Evolutionary conservation across 2,329 filamentous ascomycete genomes (phyloP).

Genomic region (Teratosphaeria destructans): DNA sequence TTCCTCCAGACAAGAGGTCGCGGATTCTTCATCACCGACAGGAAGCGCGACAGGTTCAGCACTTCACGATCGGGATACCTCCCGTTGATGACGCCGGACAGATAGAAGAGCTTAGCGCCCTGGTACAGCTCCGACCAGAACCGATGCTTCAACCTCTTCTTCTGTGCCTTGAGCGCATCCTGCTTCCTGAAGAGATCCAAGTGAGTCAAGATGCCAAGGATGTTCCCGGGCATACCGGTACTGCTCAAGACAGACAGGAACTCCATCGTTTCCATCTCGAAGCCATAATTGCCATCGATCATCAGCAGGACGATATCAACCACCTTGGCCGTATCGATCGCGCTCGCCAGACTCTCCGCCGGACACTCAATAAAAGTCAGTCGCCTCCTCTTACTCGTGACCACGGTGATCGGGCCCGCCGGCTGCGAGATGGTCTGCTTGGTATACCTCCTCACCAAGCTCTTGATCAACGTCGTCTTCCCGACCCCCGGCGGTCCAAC

Average conservation of each 20-base stretch:
- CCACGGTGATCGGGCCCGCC: constrained; percentile 84
- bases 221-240: constrained; percentile 95
- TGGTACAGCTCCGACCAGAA: constrained; percentile 97
- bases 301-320: constrained; percentile 94
- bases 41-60: constrained; percentile 86
- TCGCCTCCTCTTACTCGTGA: constrained; percentile 89
- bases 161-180: constrained; percentile 80
- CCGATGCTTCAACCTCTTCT: constrained; percentile 90
- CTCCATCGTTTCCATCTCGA: constrained; percentile 99
- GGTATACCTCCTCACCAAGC: constrained; percentile 82
- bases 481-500: constrained; percentile 90
- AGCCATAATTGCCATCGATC: constrained; percentile 98
- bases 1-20: constrained; percentile 94
- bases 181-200: constrained; percentile 92
- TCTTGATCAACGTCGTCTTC: constrained; percentile 93
- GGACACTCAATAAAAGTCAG: constrained; percentile 95
- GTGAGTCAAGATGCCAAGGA: constrained; percentile 94
- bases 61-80: constrained; percentile 94
- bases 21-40: constrained; percentile 98
- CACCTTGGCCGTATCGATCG: constrained; percentile 95
- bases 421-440: constrained; percentile 90
- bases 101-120: constrained; percentile 91
- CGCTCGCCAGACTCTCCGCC: constrained; percentile 82
- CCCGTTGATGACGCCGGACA: constrained; percentile 93
- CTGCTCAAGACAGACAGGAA: constrained; percentile 89